Evolutionary conservation across 345 rosid species (phyloP), one percentile per base, ranked within the genome.

Genomic region (Pistacia vera): DNA sequence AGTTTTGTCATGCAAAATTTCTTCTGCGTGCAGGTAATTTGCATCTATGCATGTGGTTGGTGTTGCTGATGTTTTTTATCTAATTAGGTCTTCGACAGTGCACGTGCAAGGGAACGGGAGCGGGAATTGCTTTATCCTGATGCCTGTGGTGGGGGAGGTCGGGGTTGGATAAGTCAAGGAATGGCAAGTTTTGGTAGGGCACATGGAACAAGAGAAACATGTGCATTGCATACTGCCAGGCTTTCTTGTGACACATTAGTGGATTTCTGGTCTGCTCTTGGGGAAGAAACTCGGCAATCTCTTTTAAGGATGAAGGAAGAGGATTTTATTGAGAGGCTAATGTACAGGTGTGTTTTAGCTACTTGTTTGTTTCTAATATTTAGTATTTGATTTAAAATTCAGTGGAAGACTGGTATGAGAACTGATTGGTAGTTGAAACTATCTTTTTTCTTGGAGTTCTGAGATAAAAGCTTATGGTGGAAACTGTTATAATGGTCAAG

Each of bases 71-170:
- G 1, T 81, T 80, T 82, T 82, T 72, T 35, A 73, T 71, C 77
- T 68, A 73, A 68, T 75, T 88, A 96, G 98, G 99, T 93, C 55
- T 93, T 96, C 77, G 97, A 96, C 81, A 91, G 97, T 87, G 97
- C 97, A 36, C 89, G 90, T 66, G 95, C 91, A 63, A 87, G 99
- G 81, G 99, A 93, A 81, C 83, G 91, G 81, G 97, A 96, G 69
- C 92, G 98, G 61, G 97, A 92, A 83, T 80, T 93, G 86, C 97
- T 90, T 77, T 93, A 93, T 87, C 99, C 99, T 10, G 97, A 93
- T 89, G 99, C 99, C 57, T 96, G 99, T 81, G 98, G 99, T 69
- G 97, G 97, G 35, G 98, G 95, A 80, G 98, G 95, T 61, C 90
- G 97, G 77, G 97, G 93, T 68, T 96, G 99, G 99, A 90, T 96